Base-by-base conservation (phyloP, 495 filamentous ascomycete genomes). In the Cudoniella acicularis region DNA sequence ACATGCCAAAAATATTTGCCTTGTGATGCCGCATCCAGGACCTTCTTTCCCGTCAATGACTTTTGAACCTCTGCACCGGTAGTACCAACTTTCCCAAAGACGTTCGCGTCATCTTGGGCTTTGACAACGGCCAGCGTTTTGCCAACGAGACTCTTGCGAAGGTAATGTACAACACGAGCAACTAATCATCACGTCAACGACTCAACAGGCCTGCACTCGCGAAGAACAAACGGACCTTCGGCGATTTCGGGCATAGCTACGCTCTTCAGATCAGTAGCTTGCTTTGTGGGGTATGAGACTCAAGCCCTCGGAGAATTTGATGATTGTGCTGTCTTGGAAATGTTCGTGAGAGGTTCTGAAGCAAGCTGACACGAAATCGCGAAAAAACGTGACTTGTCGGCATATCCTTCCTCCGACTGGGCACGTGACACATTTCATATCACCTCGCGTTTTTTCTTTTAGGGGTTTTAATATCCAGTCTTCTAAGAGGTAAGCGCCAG, bases 1-100 rank as follows among this genome's bases (percentile, higher is more conserved):
- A 60, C 71, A 23, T 61, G 82, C 88, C 94, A 98, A 69, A 98
- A 96, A 67, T 97, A 97, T 80, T 98, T 98, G 18, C 93, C 93
- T 69, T 96, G 93, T 58, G 87, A 89, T 0, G 85, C 85, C 2
- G 89, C 87, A 56, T 83, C 84, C 8, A 86, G 62, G 3, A 96
- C 75, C 60, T 84, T 91, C 71, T 90, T 93, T 2, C 90, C 91
- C 9, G 79, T 79, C 68, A 97, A 73, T 2, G 87, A 85, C 40
- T 81, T 78, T 54, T 87, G 76, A 65, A 98, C 89, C 40, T 85
- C 85, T 0, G 80, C 67, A 0, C 84, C 88, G 25, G 79, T 88
- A 1, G 89, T 94, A 23, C 91, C 91, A 10, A 83, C 90, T 73
- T 96, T 96, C 59, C 91, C 91, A 70, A 87, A 98, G 2, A 98